Conservation (phyloP, 768 basidiomycete species). For the Phlebiopsis gigantea region DNA sequence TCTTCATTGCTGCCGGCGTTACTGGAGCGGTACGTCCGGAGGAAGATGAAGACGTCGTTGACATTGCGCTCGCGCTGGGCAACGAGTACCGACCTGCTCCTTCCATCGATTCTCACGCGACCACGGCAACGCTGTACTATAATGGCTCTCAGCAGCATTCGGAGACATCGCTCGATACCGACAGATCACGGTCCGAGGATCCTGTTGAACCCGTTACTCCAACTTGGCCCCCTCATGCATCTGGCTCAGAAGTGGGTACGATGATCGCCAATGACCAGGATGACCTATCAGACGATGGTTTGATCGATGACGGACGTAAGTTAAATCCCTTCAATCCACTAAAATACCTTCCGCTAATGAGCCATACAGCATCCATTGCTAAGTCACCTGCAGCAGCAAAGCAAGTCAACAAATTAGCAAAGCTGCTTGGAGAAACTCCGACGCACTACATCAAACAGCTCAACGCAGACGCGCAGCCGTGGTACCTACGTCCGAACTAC, state of each 20-base stretch:
- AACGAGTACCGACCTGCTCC: slow-evolving; percentile 9
- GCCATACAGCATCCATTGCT: slow-evolving; percentile 13
- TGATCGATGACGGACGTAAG: slow-evolving; percentile 14
- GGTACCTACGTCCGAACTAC: slow-evolving; percentile 85
- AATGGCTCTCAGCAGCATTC: slow-evolving; percentile 23
- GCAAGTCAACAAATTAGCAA: slow-evolving; percentile 45
- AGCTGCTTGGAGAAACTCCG: slow-evolving; percentile 61
- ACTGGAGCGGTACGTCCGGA: slow-evolving; percentile 26
- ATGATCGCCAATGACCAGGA: slow-evolving; percentile 2
- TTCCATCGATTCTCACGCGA: slow-evolving; percentile 1
- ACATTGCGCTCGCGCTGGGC: slow-evolving; percentile 24
- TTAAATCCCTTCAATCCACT: neutral
- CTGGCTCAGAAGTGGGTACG: slow-evolving; percentile 4
- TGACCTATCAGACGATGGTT: slow-evolving; percentile 13
- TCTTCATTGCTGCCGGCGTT: slow-evolving; percentile 42
- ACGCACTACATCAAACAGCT: slow-evolving; percentile 37
- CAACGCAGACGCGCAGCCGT: slow-evolving; percentile 50
- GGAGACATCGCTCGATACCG: slow-evolving; percentile 21
- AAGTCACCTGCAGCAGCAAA: slow-evolving; percentile 24
- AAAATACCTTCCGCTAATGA: neutral
- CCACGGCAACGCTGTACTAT: slow-evolving; percentile 19
- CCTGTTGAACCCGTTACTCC: slow-evolving; percentile 10
- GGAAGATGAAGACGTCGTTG: slow-evolving; percentile 24
- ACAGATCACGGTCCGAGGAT: slow-evolving; percentile 6
- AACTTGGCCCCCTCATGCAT: neutral